A percentile compares a stretch with the other conserved stretches of the same genome.
Evolutionary conservation across 192 early-diverging fungal species (phyloP).

Genomic region (Spizellomyces sp.): DNA sequence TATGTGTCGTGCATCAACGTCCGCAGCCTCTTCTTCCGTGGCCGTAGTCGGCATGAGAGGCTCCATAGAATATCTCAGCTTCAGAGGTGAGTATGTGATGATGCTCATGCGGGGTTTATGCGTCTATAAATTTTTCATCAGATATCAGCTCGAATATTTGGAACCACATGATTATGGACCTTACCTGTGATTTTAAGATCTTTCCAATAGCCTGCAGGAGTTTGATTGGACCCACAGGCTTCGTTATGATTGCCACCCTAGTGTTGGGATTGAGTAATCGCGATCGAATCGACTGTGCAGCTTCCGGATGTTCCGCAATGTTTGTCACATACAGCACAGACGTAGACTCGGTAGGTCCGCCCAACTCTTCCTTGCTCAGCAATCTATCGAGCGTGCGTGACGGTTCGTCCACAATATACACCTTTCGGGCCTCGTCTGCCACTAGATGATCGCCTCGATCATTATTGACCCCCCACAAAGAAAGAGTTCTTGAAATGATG

Average conservation of each 20-base stretch:
- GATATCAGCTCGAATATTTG: background rate
- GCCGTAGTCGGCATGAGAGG: background rate
- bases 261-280: conserved; percentile 1
- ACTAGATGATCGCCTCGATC: background rate
- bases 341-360: background rate
- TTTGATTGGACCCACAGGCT: conserved; percentile 18
- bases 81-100: background rate
- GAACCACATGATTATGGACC: too few species aligned
- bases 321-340: background rate
- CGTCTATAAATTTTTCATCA: background rate
- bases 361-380: conserved; percentile 1
- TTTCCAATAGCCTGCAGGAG: background rate
- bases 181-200: too few species aligned
- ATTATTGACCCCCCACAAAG: background rate
- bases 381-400: background rate
- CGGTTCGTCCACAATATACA: too few species aligned
- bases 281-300: background rate
- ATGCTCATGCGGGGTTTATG: background rate
- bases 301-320: conserved; percentile 6
- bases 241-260: conserved; percentile 12
- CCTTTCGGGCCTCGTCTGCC: background rate
- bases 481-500: background rate
- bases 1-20: background rate
- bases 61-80: too few species aligned
- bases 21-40: background rate